A percentile compares a stretch with the other conserved stretches of the same genome.
Evolutionary conservation across 164 flowering plant species (phyloP).

Genomic region (Stephania yunnanensis): DNA sequence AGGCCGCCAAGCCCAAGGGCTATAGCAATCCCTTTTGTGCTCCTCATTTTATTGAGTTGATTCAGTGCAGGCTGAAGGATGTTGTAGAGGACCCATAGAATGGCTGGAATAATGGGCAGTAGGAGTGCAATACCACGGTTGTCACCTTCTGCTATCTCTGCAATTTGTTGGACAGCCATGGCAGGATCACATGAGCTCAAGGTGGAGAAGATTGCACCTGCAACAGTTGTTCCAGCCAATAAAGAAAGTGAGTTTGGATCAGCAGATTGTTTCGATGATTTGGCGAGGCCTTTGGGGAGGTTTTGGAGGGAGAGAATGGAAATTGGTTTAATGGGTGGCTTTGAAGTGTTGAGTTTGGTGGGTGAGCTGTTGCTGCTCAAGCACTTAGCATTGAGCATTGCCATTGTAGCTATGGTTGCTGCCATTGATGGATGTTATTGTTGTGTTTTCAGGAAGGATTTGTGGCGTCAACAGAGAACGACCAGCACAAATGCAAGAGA

Average conservation of each 20-base stretch:
- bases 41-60: conserved; percentile 68
- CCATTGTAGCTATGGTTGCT: conserved; percentile 43
- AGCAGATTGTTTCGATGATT: conserved; percentile 16
- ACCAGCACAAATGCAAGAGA: neutral
- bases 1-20: conserved; percentile 71
- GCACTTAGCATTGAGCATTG: conserved; percentile 50
- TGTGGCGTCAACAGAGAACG: neutral
- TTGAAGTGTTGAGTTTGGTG: conserved; percentile 27
- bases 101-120: conserved; percentile 73
- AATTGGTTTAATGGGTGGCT: conserved; percentile 37
- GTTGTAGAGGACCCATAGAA: conserved; percentile 41
- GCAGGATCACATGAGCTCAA: conserved; percentile 63
- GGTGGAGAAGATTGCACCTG: conserved; percentile 51
- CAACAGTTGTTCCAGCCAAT: conserved; percentile 46
- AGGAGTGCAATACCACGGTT: conserved; percentile 79
- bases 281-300: conserved; percentile 50
- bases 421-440: conserved; percentile 12
- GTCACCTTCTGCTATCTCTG: conserved; percentile 58
- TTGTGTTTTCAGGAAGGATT: neutral
- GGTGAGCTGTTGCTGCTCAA: conserved; percentile 27
- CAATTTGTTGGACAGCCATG: conserved; percentile 65
- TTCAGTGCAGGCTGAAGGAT: conserved; percentile 80
- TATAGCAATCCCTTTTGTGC: conserved; percentile 44
- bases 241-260: conserved; percentile 17
- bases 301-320: conserved; percentile 47